These are phyloP conservation scores for Dysphania ambrosioides DNA, from an alignment of 148 eudicot species.

Conservation along the genomic window DNA sequence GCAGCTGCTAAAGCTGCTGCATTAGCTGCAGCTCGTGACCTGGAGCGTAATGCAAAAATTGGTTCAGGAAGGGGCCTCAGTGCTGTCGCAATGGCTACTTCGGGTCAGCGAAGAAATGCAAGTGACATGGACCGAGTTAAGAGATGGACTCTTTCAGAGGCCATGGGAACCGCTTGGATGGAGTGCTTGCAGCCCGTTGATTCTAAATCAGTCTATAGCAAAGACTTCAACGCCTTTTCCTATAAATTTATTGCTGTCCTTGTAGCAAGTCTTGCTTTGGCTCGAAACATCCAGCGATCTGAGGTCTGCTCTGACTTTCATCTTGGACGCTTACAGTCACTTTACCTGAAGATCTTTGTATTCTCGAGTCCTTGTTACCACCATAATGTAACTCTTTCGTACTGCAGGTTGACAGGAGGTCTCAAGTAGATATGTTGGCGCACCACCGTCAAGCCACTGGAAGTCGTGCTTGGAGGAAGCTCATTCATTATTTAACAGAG, in stretches of 20 bases:
- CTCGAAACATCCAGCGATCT: constrained; percentile 93
- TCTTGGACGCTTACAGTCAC: constrained; percentile 1
- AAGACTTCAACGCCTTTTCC: constrained; percentile 88
- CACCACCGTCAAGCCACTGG: constrained; percentile 68
- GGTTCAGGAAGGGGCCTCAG: constrained; percentile 99
- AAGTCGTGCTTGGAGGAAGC: constrained; percentile 91
- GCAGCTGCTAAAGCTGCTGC: constrained; percentile 99
- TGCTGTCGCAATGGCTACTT: constrained; percentile 99
- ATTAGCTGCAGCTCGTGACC: constrained; percentile 97
- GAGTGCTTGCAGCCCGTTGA: constrained; percentile 96
- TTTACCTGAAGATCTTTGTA: background rate
- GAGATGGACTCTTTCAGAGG: constrained; percentile 94
- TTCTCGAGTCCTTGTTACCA: background rate
- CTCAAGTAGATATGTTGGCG: constrained; percentile 68
- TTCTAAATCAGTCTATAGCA: constrained; percentile 81
- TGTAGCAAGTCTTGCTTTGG: constrained; percentile 95
- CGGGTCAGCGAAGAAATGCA: constrained; percentile 76
- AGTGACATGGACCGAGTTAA: constrained; percentile 83
- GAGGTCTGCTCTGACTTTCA: constrained; percentile 52
- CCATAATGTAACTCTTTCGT: background rate
- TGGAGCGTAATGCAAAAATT: constrained; percentile 94
- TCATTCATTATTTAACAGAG: constrained; percentile 79
- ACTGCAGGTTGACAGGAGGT: constrained; percentile 76
- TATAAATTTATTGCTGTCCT: constrained; percentile 92
- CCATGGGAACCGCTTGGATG: constrained; percentile 98